These are phyloP conservation scores for Pseudocercospora cruenta DNA, from an alignment of 2,329 filamentous ascomycete species.

Conservation along the genomic window DNA sequence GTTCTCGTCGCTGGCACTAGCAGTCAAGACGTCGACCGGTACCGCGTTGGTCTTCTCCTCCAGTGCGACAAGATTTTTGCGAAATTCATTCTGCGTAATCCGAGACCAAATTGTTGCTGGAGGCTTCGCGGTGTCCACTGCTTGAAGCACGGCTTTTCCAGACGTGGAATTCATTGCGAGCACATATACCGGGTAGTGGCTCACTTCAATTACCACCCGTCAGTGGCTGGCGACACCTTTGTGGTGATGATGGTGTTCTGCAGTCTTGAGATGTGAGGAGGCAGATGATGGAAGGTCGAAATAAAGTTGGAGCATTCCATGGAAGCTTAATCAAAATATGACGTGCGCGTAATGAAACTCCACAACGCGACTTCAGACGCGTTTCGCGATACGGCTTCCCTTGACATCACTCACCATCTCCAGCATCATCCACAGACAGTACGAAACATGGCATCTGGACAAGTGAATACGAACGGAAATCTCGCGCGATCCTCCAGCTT, in stretches of 20 bases:
- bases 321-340: not conserved
- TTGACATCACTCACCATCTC: not conserved
- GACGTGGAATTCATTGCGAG: no score
- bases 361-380: not conserved
- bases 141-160: no score
- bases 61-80: slow-evolving; percentile 16
- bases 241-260: no score
- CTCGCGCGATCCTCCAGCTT: slow-evolving; percentile 23
- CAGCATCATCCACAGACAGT: not conserved
- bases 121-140: slow-evolving; percentile 10
- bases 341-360: not conserved
- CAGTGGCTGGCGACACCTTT: not conserved
- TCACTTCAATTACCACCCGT: no score
- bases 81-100: slow-evolving; percentile 15
- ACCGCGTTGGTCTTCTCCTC: slow-evolving; percentile 22
- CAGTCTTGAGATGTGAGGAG: no score
- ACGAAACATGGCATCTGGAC: slow-evolving; percentile 7
- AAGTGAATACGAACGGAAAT: not conserved
- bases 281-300: no score
- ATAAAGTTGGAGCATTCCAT: not conserved
- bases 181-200: no score
- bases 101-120: slow-evolving; percentile 17
- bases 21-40: slow-evolving; percentile 18
- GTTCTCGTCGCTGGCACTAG: not conserved
- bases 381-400: not conserved